A percentile compares a stretch with the other conserved stretches of the same genome.
Conservation (phyloP, 2,329 filamentous ascomycete genomes). For the Colletotrichum sp. region DNA sequence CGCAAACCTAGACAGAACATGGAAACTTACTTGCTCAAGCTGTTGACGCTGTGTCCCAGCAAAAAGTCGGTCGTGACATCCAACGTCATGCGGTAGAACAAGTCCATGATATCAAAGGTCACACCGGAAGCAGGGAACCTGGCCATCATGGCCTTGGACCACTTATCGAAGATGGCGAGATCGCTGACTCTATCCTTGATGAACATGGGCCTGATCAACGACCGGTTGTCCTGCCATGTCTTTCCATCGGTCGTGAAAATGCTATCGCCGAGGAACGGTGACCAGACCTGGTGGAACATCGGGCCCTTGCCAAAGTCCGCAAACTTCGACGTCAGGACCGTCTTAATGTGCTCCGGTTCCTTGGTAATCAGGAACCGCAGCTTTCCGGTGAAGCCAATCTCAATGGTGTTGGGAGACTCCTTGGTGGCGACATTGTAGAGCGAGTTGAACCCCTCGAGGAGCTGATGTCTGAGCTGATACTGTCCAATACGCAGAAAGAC, state of each 20-base stretch:
- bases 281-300: constrained; percentile 45
- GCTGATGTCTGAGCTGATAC: constrained; percentile 26
- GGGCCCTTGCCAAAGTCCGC: constrained; percentile 56
- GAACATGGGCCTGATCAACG: constrained; percentile 61
- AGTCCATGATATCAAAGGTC: constrained; percentile 63
- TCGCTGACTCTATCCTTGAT: constrained; percentile 50
- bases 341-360: constrained; percentile 56
- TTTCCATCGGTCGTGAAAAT: constrained; percentile 60
- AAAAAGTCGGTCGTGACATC: constrained; percentile 73
- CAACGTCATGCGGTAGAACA: constrained; percentile 70
- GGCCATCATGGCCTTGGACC: constrained; percentile 63
- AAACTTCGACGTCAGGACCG: constrained; percentile 57
- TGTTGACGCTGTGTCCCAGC: constrained; percentile 63
- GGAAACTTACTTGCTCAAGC: constrained; percentile 42
- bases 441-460: constrained; percentile 35
- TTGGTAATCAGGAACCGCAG: constrained; percentile 49
- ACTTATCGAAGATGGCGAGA: constrained; percentile 63
- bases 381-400: constrained; percentile 36
- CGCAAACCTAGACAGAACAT: background rate
- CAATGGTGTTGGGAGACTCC: constrained; percentile 38
- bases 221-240: constrained; percentile 58
- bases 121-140: constrained; percentile 59
- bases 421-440: constrained; percentile 32
- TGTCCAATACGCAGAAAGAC: constrained; percentile 14
- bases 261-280: constrained; percentile 57